phyloP scores from a whole-genome alignment of 176 grass and related monocot species.

The Triticum urartu region DNA sequence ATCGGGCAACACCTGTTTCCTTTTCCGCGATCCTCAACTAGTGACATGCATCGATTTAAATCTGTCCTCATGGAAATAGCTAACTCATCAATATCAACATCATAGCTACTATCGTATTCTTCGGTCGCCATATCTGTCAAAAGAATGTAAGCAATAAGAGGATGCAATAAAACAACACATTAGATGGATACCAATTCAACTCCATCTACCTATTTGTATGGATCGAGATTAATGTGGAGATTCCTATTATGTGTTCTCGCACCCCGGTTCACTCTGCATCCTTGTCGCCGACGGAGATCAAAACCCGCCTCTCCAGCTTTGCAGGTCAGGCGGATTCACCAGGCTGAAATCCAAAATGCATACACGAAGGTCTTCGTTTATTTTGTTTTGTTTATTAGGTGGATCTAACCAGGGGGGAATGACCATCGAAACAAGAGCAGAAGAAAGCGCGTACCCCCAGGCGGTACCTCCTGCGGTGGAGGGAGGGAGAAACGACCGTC shows the following conservation, averaged over 20 bases:
- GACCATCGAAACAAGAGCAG: neutral
- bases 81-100: neutral
- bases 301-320: neutral
- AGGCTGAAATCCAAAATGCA: neutral
- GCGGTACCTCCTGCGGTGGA: neutral
- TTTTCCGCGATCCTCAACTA: rapidly evolving
- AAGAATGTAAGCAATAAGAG: too few relatives aligned
- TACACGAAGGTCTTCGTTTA: neutral
- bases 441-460: neutral
- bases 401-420: neutral
- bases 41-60: neutral
- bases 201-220: too few relatives aligned
- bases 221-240: too few relatives aligned
- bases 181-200: too few relatives aligned
- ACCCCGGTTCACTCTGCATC: too few relatives aligned
- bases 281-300: neutral
- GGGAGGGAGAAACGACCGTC: neutral
- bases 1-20: neutral
- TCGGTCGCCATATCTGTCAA: neutral
- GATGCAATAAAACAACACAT: too few relatives aligned
- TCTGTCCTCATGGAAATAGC: neutral
- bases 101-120: neutral
- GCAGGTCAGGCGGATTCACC: neutral
- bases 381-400: neutral
- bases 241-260: too few relatives aligned